Percentiles rank a stretch among this genome's conserved stretches.
Conservation (phyloP, 2,329 filamentous ascomycete genomes). For the Sporothrix inflata region DNA sequence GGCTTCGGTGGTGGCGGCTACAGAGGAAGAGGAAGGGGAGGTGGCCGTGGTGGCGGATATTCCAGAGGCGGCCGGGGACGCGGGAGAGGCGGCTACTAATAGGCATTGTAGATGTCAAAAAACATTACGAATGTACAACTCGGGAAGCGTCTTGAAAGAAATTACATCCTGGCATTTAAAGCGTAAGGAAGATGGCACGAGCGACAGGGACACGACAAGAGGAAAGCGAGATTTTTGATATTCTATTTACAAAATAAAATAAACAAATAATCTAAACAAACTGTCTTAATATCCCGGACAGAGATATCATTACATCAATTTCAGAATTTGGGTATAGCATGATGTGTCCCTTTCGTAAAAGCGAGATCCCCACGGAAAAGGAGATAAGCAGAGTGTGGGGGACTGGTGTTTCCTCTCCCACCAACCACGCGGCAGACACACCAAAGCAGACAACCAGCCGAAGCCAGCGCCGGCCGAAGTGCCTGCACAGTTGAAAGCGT, state of each 20-base stretch:
- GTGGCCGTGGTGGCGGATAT: conserved; percentile 39
- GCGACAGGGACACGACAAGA: background rate
- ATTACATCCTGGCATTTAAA: background rate
- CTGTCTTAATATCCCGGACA: background rate
- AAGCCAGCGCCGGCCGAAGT: conserved; percentile 25
- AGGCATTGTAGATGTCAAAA: background rate
- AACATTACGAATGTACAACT: background rate
- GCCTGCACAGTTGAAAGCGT: conserved; percentile 32
- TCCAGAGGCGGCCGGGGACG: conserved; percentile 39
- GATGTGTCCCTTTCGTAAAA: conserved; percentile 52
- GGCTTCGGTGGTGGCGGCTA: conserved; percentile 44
- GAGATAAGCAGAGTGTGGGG: conserved; percentile 54
- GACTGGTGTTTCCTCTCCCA: conserved; percentile 49
- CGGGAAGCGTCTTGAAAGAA: background rate
- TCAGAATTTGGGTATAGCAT: conserved; percentile 19
- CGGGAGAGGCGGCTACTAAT: conserved; percentile 31
- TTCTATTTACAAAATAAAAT: background rate
- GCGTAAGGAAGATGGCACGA: background rate
- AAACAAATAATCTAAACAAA: background rate
- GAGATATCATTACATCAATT: background rate
- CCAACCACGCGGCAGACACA: conserved; percentile 49
- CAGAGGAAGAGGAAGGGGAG: conserved; percentile 41
- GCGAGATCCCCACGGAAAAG: conserved; percentile 47
- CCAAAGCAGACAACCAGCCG: conserved; percentile 41
- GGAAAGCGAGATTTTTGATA: background rate